A percentile compares a stretch with the other conserved stretches of the same genome.
These are phyloP conservation scores for Ceratobasidium sp. DNA, from an alignment of 1,284 basidiomycete species.

Conservation along the genomic window DNA sequence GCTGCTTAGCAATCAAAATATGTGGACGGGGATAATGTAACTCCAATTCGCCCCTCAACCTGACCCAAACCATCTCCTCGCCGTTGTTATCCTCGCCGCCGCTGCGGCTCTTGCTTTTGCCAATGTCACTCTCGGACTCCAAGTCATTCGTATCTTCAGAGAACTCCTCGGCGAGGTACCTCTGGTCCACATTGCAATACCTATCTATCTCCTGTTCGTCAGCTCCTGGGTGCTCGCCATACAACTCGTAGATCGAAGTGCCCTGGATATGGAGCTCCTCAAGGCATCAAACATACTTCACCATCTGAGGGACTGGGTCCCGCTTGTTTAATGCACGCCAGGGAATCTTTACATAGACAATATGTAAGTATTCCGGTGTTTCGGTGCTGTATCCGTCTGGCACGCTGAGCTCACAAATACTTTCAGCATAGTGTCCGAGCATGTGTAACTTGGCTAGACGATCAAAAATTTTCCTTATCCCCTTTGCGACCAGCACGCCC, in stretches of 20 bases:
- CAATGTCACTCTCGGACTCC: too few relatives aligned
- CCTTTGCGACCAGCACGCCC: too few relatives aligned
- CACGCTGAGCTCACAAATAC: neutral
- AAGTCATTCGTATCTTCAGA: too few relatives aligned
- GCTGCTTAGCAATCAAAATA: conserved; percentile 1
- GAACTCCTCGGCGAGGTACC: too few relatives aligned
- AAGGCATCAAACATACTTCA: neutral
- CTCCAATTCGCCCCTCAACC: too few relatives aligned
- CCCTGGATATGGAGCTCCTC: conserved; percentile 1
- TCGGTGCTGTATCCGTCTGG: conserved; percentile 22
- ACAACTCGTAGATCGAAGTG: neutral
- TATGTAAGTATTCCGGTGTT: conserved; percentile 19
- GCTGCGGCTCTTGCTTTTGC: neutral
- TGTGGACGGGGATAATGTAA: neutral
- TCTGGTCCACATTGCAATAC: too few relatives aligned
- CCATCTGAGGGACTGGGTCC: conserved; percentile 4
- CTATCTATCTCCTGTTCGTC: too few relatives aligned
- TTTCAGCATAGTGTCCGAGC: neutral
- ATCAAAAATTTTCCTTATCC: too few relatives aligned
- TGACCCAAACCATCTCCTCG: too few relatives aligned
- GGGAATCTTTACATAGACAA: neutral
- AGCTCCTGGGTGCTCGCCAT: too few relatives aligned
- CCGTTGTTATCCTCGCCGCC: neutral
- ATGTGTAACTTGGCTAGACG: conserved; percentile 5
- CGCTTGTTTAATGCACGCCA: neutral